Evolutionary conservation across 2,329 filamentous ascomycete genomes (phyloP).

Genomic region (Lasiodiplodia theobromae): DNA sequence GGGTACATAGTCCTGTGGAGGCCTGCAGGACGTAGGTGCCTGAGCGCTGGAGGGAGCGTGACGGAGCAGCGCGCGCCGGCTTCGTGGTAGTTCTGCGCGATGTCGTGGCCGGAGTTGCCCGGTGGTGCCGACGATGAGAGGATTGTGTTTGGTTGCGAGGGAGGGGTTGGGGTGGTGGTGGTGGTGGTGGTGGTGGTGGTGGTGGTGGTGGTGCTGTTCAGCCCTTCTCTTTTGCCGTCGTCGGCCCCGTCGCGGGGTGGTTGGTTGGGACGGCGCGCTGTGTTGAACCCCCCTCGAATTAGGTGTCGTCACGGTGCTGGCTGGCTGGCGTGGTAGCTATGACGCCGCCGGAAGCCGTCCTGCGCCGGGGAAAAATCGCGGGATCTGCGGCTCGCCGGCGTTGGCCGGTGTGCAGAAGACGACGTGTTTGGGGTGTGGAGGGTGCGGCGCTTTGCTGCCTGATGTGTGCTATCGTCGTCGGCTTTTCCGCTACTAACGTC

Average conservation of each 20-base stretch:
- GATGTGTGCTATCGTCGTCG: too few species aligned
- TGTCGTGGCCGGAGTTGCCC: constrained; percentile 75
- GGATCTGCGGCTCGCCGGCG: constrained; percentile 68
- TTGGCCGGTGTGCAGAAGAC: constrained; percentile 76
- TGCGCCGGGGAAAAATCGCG: constrained; percentile 56
- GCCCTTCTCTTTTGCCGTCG: too few species aligned
- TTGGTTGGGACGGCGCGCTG: too few species aligned
- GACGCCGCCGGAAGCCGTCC: constrained; percentile 64
- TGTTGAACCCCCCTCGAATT: too few species aligned
- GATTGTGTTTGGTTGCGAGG: constrained; percentile 63
- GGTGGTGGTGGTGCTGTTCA: too few species aligned
- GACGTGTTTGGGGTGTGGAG: constrained; percentile 68
- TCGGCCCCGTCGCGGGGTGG: too few species aligned
- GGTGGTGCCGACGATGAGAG: too few species aligned
- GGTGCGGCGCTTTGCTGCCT: too few species aligned
- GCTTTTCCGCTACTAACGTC: too few species aligned
- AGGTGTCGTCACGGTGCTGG: constrained; percentile 39
- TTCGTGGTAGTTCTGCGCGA: constrained; percentile 71
- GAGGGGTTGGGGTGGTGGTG: too few species aligned
- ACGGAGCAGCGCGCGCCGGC: constrained; percentile 72
- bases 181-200: too few species aligned
- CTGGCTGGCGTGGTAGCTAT: constrained; percentile 61
- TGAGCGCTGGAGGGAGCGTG: constrained; percentile 73
- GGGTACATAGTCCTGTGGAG: constrained; percentile 59
- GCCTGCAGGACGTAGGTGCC: constrained; percentile 70